Conservation (phyloP, 441 rosid genomes). For the Populus tomentosa region DNA sequence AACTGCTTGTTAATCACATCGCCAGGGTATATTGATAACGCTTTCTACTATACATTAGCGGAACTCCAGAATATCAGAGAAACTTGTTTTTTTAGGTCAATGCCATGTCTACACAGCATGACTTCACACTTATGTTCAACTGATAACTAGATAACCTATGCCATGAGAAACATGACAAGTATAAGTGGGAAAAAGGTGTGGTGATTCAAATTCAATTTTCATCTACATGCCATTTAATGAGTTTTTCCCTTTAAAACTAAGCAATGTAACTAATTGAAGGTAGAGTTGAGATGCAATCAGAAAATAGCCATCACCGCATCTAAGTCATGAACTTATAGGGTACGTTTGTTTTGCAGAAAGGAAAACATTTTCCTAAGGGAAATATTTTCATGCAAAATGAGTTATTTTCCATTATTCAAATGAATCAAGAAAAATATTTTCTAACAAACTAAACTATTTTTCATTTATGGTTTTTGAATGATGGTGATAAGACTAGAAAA, state of each 20-base stretch:
- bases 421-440: not conserved
- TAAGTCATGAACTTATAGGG: not conserved
- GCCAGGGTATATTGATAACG: not conserved
- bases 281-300: not conserved
- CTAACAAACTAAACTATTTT: not conserved
- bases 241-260: not conserved
- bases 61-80: not conserved
- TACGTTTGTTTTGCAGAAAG: not conserved
- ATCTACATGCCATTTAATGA: not conserved
- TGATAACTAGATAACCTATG: not conserved
- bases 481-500: not conserved
- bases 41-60: not conserved
- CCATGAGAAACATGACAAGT: not conserved
- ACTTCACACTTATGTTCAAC: not conserved
- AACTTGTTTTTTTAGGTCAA: not conserved
- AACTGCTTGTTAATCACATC: not conserved
- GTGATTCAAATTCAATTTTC: not conserved
- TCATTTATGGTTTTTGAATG: not conserved
- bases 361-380: not conserved
- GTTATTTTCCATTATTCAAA: not conserved
- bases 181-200: not conserved
- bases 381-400: not conserved
- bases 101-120: not conserved
- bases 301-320: not conserved
- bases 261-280: not conserved